Base-by-base conservation (phyloP, 2,329 filamentous ascomycete genomes). In the Paramyrothecium sp. region DNA sequence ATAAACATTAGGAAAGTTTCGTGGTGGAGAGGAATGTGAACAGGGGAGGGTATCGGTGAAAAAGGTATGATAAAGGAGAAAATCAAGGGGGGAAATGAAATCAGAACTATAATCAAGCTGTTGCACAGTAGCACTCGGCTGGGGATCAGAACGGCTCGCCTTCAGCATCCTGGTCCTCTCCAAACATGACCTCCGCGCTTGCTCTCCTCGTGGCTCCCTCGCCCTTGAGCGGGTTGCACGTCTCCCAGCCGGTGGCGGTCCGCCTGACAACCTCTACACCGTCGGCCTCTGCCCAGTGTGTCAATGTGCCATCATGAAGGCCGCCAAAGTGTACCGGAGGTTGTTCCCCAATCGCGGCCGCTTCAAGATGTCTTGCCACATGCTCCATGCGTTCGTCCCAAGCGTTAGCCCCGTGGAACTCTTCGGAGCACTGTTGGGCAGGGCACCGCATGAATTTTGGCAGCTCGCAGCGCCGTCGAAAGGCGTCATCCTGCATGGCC, bases 341-440 rank as follows among this genome's bases (percentile, higher is more conserved):
- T 59, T 69, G 68, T 34, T 65, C 53, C 11, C 61, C 61, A 3
- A 58, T 59, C 19, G 67, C 75, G 1, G 73, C 76, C 38, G 55
- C 60, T 51, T 95, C 91, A 50, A 94, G 80, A 70, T 97, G 93
- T 58, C 85, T 81, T 0, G 90, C 91, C 3, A 96, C 85, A 73
- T 97, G 93, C 71, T 97, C 93, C 86, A 96, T 91, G 22, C 90
- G 81, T 57, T 88, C 82, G 58, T 95, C 89, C 92, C 92, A 97
- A 12, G 85, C 85, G 7, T 78, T 81, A 0, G 69, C 59, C 0
- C 89, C 90, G 7, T 77, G 70, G 67, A 96, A 96, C 1, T 71
- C 69, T 12, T 57, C 53, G 1, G 61, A 66, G 70, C 93, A 97
- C 60, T 83, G 84, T 0, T 69, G 65, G 2, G 84, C 84, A 0